These are phyloP conservation scores for Aspergillus japonicus DNA, from an alignment of 2,329 filamentous ascomycete genomes.

Conservation along the genomic window DNA sequence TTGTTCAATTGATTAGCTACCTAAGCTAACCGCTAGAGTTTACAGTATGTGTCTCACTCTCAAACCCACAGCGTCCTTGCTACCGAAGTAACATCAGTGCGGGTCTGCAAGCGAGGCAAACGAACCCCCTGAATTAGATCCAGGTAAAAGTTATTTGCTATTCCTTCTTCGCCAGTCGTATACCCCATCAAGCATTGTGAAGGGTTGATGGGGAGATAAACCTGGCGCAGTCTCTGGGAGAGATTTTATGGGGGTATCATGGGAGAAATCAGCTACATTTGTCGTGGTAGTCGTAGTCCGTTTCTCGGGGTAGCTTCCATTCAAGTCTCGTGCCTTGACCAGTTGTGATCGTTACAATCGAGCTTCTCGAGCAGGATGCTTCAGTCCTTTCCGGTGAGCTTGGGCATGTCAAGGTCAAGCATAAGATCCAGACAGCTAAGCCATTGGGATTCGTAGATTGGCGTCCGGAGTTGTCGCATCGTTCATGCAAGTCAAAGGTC, in stretches of 20 bases:
- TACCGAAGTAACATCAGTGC: slow-evolving; percentile 28
- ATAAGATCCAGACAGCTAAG: too few relatives aligned
- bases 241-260: neutral
- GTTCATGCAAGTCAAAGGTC: too few relatives aligned
- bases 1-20: neutral
- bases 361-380: too few relatives aligned
- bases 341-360: too few relatives aligned
- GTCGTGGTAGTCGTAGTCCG: too few relatives aligned
- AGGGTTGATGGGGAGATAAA: slow-evolving; percentile 73
- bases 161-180: slow-evolving; percentile 87
- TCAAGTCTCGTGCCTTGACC: too few relatives aligned
- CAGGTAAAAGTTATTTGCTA: slow-evolving; percentile 24
- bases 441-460: too few relatives aligned
- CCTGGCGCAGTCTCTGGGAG: slow-evolving; percentile 57
- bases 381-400: too few relatives aligned
- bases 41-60: slow-evolving; percentile 40
- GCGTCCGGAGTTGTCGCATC: too few relatives aligned
- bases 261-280: neutral
- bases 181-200: slow-evolving; percentile 76
- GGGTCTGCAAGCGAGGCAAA: slow-evolving; percentile 45
- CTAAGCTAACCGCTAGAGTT: neutral
- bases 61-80: slow-evolving; percentile 42
- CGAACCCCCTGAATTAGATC: slow-evolving; percentile 20
- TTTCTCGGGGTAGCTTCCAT: too few relatives aligned
- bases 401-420: too few relatives aligned